Base-by-base conservation (phyloP, 2,329 filamentous ascomycete species). In the Pseudopithomyces maydicus region DNA sequence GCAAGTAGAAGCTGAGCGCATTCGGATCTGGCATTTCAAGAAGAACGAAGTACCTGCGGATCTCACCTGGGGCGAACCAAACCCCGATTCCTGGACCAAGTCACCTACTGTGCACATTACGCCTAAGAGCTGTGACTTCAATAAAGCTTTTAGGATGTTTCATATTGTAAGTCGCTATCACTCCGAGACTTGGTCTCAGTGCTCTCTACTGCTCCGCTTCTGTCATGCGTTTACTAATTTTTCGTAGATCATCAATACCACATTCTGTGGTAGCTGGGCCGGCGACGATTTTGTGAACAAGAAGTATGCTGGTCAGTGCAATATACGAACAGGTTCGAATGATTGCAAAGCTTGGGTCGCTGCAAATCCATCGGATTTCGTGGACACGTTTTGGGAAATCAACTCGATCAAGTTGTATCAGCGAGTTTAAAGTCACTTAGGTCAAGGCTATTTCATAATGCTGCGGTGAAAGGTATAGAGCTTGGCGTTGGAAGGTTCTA, bases 201-300 rank as follows among this genome's bases (percentile, higher is more conserved):
- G 7, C 43, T 6, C 5, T 15, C n/a, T 11, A 3, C n/a, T 6
- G 10, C 1, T 7, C 17, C 35, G 44, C 29, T 35, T 47, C 6
- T 15, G n/a, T 32, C n/a, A 12, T 19, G 19, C 8, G 15, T 47
- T 10, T 26, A 17, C 46, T 49, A n/a, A 49, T 20, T 5, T 1
- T 7, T 39, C 11, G 12, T 17, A 49, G 46, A 32, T 56, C 23
- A 52, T 56, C 36, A 56, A 56, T 49, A 55, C 52, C 87, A 42
- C 95, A 88, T 87, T 67, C 68, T 52, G 65, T 23, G 51, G 51
- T 14, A 41, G 52, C 38, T 52, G 48, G 35, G 54, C 54, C 29
- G 46, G 46, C 20, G 46, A 49, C 26, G 46, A 49, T n/a, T 49
- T 49, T 23, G n/a, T 10, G 4, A 49, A 49, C 46, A 49, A 17